Evolutionary conservation across 2,329 filamentous ascomycete genomes (phyloP), one percentile per base, ranked within the genome.

Genomic region (Phialophora expanda): DNA sequence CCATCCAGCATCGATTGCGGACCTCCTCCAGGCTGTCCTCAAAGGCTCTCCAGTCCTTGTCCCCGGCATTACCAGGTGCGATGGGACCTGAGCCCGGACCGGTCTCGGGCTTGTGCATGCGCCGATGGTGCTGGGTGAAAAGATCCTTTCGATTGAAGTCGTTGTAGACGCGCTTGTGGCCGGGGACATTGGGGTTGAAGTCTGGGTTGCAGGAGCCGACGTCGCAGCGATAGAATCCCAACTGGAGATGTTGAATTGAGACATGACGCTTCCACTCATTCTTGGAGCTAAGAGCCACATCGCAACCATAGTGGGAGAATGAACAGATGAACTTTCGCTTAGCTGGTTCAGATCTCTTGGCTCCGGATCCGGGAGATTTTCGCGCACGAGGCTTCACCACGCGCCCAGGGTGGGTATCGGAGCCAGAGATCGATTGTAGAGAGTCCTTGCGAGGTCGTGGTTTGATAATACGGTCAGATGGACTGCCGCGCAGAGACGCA

Each of bases 231-330:
- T 90, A 97, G 78, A 89, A 91, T 53, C 85, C 81, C 3, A 91
- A 82, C 62, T 89, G 86, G 24, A 97, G 82, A 75, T 98, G 94
- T 74, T 96, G 90, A 0, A 90, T 90, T 34, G 83, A 82, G 73
- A 95, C 87, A 75, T 98, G 94, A 0, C 94, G 87, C 78, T 97
- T 97, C 94, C 94, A 97, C 77, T 97, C 93, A 75, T 97, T 97
- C 80, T 96, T 97, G 71, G 85, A 89, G 3, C 85, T 85, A 73
- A 97, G 96, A 0, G 84, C 87, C 2, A 88, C 86, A 0, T 71
- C 72, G 78, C 94, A 98, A 38, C 90, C 90, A 65, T 93, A 95
- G 63, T 87, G 88, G 30, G 86, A 82, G 76, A 97, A 93, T 63
- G 92, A 88, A 76, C 94, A 98, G 38, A 84, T 82, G 74, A 94